Conservation (phyloP, 2,329 filamentous ascomycete species). For the Plectosphaerella plurivora region DNA sequence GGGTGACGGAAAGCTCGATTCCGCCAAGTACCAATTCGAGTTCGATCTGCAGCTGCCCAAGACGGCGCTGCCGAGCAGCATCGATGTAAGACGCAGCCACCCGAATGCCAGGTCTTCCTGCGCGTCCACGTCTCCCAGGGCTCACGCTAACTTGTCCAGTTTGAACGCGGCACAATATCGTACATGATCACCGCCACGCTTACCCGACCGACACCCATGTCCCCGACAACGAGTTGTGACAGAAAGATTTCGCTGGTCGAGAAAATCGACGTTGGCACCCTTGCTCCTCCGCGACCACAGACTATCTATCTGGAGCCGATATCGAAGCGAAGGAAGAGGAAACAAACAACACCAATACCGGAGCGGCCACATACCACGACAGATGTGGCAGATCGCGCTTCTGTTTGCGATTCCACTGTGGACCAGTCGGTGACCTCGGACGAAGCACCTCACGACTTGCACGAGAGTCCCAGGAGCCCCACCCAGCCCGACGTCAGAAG, state of each 20-base stretch:
- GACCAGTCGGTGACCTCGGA: constrained; percentile 35
- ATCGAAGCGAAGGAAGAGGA: constrained; percentile 60
- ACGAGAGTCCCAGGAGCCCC: constrained; percentile 33
- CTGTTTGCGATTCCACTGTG: constrained; percentile 28
- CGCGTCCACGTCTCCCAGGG: not conserved
- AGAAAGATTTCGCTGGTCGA: constrained; percentile 76
- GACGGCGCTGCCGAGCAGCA: constrained; percentile 77
- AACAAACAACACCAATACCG: constrained; percentile 36
- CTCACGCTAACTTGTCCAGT: constrained; percentile 47
- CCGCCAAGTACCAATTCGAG: constrained; percentile 74
- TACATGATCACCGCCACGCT: constrained; percentile 89
- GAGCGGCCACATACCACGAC: constrained; percentile 39
- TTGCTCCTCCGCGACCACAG: constrained; percentile 70
- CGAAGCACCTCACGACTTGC: constrained; percentile 31
- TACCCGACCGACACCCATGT: constrained; percentile 82
- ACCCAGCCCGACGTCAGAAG: constrained; percentile 55
- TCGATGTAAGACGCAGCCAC: constrained; percentile 65
- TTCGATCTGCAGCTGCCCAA: constrained; percentile 69
- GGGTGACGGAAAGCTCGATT: constrained; percentile 69
- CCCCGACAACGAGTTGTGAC: constrained; percentile 75
- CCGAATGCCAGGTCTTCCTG: not conserved
- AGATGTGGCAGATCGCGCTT: constrained; percentile 31
- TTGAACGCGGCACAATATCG: constrained; percentile 88
- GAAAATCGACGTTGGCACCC: constrained; percentile 75
- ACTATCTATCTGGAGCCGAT: constrained; percentile 87